A percentile compares a stretch with the other conserved stretches of the same genome.
phyloP scores from a whole-genome alignment of 2,329 filamentous ascomycete species.

The Gnomoniopsis sp. region DNA sequence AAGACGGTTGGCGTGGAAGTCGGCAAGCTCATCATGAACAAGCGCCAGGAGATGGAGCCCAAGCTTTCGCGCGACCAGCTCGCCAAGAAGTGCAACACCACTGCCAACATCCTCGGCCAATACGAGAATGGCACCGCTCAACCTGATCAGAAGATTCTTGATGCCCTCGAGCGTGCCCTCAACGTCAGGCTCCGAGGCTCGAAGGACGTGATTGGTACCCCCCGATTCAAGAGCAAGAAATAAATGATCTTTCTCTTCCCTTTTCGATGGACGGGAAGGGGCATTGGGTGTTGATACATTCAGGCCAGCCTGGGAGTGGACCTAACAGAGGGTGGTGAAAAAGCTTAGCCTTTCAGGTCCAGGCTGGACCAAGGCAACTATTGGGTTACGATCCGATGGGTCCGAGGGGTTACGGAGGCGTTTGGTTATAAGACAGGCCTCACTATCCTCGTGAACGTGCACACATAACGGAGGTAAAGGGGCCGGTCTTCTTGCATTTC shows the following conservation, averaged over 20 bases:
- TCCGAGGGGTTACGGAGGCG: slow-evolving; percentile 2
- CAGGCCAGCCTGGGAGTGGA: no score
- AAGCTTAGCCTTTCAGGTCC: not conserved
- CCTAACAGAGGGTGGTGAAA: no score
- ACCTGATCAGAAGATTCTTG: slow-evolving; percentile 81
- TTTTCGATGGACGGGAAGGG: not conserved
- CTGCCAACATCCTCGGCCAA: slow-evolving; percentile 72
- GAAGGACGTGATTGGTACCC: slow-evolving; percentile 78
- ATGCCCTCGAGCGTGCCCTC: slow-evolving; percentile 75
- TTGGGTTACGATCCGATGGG: not conserved
- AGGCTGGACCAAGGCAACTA: not conserved
- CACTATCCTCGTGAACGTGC: not conserved
- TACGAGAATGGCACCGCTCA: slow-evolving; percentile 77
- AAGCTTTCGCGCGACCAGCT: slow-evolving; percentile 94
- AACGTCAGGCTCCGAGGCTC: slow-evolving; percentile 80
- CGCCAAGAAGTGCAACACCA: slow-evolving; percentile 87
- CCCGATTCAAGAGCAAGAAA: slow-evolving; percentile 53
- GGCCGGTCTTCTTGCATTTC: not conserved
- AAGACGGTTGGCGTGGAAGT: slow-evolving; percentile 83
- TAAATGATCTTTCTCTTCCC: slow-evolving; percentile 22
- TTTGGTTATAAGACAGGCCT: not conserved
- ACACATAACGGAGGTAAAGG: slow-evolving; percentile 2
- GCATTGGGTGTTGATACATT: not conserved
- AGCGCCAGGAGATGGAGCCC: slow-evolving; percentile 77
- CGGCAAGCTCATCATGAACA: slow-evolving; percentile 76